Evolutionary conservation across 1,139 yeast genomes (phyloP).

Genomic region (Candida sojae): DNA sequence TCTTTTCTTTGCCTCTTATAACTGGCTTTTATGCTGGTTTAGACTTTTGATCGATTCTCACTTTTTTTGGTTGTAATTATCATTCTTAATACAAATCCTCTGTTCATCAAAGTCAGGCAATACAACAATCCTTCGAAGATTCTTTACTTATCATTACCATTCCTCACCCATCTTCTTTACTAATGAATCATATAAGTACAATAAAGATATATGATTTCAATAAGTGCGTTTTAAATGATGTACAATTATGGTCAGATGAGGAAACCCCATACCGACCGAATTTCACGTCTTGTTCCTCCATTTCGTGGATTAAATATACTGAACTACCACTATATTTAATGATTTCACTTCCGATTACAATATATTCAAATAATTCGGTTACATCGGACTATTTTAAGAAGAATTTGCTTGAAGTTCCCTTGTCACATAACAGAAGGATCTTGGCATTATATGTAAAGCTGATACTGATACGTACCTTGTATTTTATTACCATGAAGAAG

Average conservation of each 20-base stretch:
- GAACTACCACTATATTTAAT: slow-evolving; percentile 34
- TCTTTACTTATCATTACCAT: background rate
- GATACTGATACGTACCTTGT: slow-evolving; percentile 19
- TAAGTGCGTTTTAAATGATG: slow-evolving; percentile 16
- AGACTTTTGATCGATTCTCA: no score
- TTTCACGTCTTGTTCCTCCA: slow-evolving; percentile 7
- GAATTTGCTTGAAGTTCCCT: slow-evolving; percentile 18
- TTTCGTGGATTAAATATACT: slow-evolving; percentile 19
- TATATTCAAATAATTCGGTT: slow-evolving; percentile 24
- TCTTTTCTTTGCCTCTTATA: no score
- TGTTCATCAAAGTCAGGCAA: no score
- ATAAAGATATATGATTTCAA: slow-evolving; percentile 15
- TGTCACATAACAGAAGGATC: slow-evolving; percentile 6
- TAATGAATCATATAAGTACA: slow-evolving; percentile 17
- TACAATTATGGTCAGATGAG: slow-evolving; percentile 28
- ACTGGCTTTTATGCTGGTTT: no score
- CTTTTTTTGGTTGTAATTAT: no score
- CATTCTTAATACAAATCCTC: no score
- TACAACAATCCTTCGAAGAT: background rate
- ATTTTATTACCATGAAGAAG: slow-evolving; percentile 18
- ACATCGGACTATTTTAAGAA: slow-evolving; percentile 29
- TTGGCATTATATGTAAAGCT: slow-evolving; percentile 20
- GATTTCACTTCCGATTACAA: slow-evolving; percentile 22
- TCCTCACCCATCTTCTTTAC: background rate
- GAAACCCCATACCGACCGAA: slow-evolving; percentile 11